Evolutionary conservation across 768 basidiomycete genomes (phyloP), one percentile per base, ranked within the genome.

Genomic region (Mycena vulgaris): DNA sequence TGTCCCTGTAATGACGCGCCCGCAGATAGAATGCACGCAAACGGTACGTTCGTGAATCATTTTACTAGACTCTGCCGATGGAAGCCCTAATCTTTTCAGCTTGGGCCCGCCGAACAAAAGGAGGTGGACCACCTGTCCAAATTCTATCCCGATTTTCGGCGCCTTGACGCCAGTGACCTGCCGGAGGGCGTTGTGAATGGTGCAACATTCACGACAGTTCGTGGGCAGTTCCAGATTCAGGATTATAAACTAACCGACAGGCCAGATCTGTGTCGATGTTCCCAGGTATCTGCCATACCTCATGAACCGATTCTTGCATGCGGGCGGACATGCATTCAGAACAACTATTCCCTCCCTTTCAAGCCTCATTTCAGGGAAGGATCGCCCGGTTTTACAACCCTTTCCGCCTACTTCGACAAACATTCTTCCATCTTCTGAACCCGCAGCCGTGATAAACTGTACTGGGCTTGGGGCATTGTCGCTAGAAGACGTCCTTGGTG

Each of bases 401-500:
- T 65, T 72, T 23, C 47, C 62, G 31, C 25, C 31, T 3, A 21
- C 31, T 40, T 55, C 65, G 0, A 30, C 28, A 16, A n/a, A n/a
- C 10, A 1, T 39, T 39, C 39, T 51, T 1, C 65, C 68, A 3
- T 16, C 59, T 9, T 57, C 58, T 10, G 21, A 25, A 5, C 68
- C 72, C 2, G 64, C 35, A 2, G 69, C 73, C 2, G 23, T 74
- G 2, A 65, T 74, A 5, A 71, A 70, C 25, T 74, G 69, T 48
- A 68, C 70, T 8, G 73, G 69, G 2, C 25, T 74, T n/a, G 89
- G 89, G 10, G 86, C 90, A 1, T 82, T 81, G 47, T 86, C 85
- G 7, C 82, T 93, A 42, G 80, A 86, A 21, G 91, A 90, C 14
- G 87, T 92, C 4, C 84, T 89, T 65, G 92, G 92, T 77, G 78